These are phyloP conservation scores for Trichoderma parareesei DNA, from an alignment of 495 filamentous ascomycete genomes.

Conservation along the genomic window DNA sequence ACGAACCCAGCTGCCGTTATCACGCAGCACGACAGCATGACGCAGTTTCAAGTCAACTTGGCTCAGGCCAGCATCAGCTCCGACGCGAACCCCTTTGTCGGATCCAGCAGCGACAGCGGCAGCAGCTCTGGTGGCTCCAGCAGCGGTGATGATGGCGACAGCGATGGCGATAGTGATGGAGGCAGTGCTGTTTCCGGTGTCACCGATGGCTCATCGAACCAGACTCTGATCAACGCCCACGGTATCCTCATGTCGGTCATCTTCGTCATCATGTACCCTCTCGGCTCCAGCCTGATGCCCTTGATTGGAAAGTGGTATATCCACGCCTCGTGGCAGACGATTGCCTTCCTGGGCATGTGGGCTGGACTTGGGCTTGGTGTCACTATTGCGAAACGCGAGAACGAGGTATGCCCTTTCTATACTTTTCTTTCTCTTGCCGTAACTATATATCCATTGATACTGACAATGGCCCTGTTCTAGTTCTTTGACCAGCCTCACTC, in stretches of 20 bases:
- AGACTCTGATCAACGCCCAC: conserved; percentile 21
- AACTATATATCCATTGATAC: not conserved
- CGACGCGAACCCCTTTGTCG: conserved; percentile 54
- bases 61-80: conserved; percentile 43
- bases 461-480: conserved; percentile 16
- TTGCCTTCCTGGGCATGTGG: conserved; percentile 48
- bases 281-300: conserved; percentile 50
- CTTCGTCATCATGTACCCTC: conserved; percentile 47
- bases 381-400: conserved; percentile 28
- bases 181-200: conserved; percentile 11
- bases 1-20: conserved; percentile 42
- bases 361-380: conserved; percentile 57
- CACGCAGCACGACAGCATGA: conserved; percentile 47
- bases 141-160: conserved; percentile 15
- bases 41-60: conserved; percentile 49
- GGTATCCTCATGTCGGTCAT: conserved; percentile 51
- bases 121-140: conserved; percentile 9
- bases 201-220: conserved; percentile 3
- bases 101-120: conserved; percentile 9
- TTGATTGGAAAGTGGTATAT: conserved; percentile 40
- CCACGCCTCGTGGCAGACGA: conserved; percentile 51
- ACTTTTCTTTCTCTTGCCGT: not conserved
- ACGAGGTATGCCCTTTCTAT: conserved; percentile 29
- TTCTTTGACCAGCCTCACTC: conserved; percentile 35
- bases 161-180: no score